A percentile compares a stretch with the other conserved stretches of the same genome.
Evolutionary conservation across 1,284 basidiomycete species (phyloP).

Genomic region (Ustilago esculenta): DNA sequence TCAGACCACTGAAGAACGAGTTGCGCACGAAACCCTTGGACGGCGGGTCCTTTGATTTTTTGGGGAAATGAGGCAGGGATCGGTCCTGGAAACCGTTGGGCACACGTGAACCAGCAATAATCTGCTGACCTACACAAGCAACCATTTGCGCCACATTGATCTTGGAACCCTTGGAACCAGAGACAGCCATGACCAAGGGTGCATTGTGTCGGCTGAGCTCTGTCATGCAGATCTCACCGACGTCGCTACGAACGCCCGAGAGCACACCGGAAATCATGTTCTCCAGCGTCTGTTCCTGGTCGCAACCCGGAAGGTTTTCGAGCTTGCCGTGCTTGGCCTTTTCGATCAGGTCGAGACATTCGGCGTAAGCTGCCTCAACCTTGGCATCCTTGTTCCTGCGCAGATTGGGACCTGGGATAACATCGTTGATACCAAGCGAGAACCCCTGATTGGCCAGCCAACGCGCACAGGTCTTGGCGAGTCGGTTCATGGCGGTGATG

Average conservation of each 20-base stretch:
- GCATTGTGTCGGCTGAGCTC: constrained; percentile 96
- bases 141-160: constrained; percentile 99
- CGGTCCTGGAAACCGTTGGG: constrained; percentile 99
- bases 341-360: constrained; percentile 86
- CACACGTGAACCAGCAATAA: constrained; percentile 96
- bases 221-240: constrained; percentile 97
- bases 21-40: constrained; percentile 98
- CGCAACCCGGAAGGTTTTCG: constrained; percentile 94
- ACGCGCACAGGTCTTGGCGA: constrained; percentile 94
- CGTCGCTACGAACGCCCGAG: constrained; percentile 92
- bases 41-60: constrained; percentile 95
- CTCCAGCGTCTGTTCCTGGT: constrained; percentile 97
- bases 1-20: constrained; percentile 91
- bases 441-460: constrained; percentile 98
- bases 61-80: constrained; percentile 96
- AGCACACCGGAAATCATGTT: constrained; percentile 91
- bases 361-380: constrained; percentile 87
- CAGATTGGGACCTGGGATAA: constrained; percentile 90
- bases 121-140: constrained; percentile 99
- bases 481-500: constrained; percentile 91
- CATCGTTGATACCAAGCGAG: constrained; percentile 97
- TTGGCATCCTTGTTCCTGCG: constrained; percentile 83
- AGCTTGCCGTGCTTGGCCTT: constrained; percentile 90
- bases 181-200: constrained; percentile 98
- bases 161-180: constrained; percentile 96